Evolutionary conservation across 805 yeast genomes (phyloP), one percentile per base, ranked within the genome.

Genomic region (Candida tibetensis): DNA sequence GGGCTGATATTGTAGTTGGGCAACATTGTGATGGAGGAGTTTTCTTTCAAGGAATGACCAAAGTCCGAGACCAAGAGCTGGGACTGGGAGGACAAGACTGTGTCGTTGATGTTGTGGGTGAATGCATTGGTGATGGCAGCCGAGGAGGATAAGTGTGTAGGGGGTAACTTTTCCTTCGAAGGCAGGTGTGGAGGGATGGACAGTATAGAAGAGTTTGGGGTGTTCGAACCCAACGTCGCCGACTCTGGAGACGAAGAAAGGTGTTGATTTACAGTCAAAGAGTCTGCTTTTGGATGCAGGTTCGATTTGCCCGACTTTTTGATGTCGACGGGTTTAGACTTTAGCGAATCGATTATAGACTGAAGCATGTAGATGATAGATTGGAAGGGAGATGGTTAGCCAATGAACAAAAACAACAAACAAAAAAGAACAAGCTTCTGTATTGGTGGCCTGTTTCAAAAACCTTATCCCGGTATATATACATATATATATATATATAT

Each of bases 1-100:
- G 72, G 71, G 26, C 42, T 42, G 28, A 67, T 64, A 40, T 62
- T 58, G 45, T 51, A 60, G 46, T 63, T 66, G 22, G 74, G 71
- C 23, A 68, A 56, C 74, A 69, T 69, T 30, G 66, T 47, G 36
- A 67, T 52, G 14, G 46, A 43, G 15, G 66, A 55, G 36, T 55
- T 53, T 4, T 47, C 43, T 5, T 10, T 6, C 14, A 68, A 47
- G 3, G 69, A 57, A 37, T 60, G 58, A 36, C 59, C 55, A 30
- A 64, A 61, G 38, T 56, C 59, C n/a, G 30, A 28, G 26, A 41
- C 27, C 12, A 45, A 39, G 16, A 34, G 17, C 29, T 36, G 34
- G 28, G 45, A 30, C 34, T 41, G 48, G 15, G 42, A 12, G 14
- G 42, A 30, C 30, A 45, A 33, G 17, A 42, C 39, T 3, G 32